Evolutionary conservation across 805 yeast species (phyloP).

Genomic region (Ogataea glucozyma): DNA sequence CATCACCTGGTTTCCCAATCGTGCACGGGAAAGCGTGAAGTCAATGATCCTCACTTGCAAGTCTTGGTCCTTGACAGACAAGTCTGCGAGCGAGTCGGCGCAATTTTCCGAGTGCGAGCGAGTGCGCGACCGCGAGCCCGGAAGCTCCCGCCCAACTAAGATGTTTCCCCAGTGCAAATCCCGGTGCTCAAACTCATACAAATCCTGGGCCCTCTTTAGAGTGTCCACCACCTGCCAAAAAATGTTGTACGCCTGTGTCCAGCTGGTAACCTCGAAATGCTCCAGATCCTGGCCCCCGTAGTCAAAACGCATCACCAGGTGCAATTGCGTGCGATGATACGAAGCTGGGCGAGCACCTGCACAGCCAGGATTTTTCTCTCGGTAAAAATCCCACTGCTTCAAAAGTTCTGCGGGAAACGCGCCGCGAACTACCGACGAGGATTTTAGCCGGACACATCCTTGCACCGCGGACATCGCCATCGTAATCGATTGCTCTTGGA

Average conservation of each 20-base stretch:
- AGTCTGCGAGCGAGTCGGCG: slow-evolving; percentile 16
- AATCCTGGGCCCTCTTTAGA: slow-evolving; percentile 52
- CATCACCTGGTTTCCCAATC: slow-evolving; percentile 33
- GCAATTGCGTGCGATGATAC: slow-evolving; percentile 35
- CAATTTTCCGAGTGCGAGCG: too few species aligned
- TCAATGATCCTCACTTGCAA: slow-evolving; percentile 53
- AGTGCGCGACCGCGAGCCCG: slow-evolving; percentile 12
- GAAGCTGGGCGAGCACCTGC: slow-evolving; percentile 42
- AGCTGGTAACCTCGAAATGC: slow-evolving; percentile 39
- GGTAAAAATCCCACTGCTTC: slow-evolving; percentile 46
- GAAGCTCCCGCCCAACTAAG: slow-evolving; percentile 38
- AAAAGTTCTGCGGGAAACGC: slow-evolving; percentile 41
- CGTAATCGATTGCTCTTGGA: slow-evolving; percentile 49
- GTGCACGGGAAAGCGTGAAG: slow-evolving; percentile 55
- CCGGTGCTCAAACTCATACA: slow-evolving; percentile 64
- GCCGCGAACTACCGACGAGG: slow-evolving; percentile 50
- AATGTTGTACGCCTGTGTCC: slow-evolving; percentile 42
- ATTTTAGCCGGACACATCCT: slow-evolving; percentile 48
- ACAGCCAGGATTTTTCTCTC: slow-evolving; percentile 11
- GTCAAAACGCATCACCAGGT: slow-evolving; percentile 39
- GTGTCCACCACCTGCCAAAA: slow-evolving; percentile 56
- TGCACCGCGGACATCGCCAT: slow-evolving; percentile 39
- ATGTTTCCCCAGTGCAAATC: slow-evolving; percentile 70
- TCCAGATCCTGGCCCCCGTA: slow-evolving; percentile 48
- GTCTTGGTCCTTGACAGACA: slow-evolving; percentile 14